These are phyloP conservation scores for Geotrichum phurueaensis DNA, from an alignment of 1,139 yeast species.

Conservation along the genomic window DNA sequence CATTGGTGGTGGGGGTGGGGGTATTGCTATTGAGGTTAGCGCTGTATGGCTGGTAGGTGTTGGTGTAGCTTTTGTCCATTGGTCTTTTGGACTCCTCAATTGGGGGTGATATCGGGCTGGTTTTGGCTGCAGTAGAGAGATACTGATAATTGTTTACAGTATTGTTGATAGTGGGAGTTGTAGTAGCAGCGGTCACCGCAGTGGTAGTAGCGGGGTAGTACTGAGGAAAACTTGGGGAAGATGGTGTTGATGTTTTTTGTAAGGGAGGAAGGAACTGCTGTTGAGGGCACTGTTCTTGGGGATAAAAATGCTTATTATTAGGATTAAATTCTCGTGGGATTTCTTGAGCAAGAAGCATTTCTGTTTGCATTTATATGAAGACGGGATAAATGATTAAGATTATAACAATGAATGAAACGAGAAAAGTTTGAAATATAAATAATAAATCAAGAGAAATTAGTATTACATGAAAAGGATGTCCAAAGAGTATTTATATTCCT, in stretches of 20 bases:
- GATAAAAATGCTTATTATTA: background rate
- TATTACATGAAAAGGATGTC: background rate
- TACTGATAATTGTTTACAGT: background rate
- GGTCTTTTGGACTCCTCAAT: background rate
- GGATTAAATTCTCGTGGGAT: constrained; percentile 6
- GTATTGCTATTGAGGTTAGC: background rate
- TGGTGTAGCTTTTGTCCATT: background rate
- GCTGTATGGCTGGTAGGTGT: background rate
- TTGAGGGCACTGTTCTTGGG: background rate
- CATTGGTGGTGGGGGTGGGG: background rate
- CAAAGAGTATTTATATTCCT: background rate
- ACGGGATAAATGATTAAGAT: background rate
- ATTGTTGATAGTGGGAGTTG: background rate
- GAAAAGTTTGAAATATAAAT: background rate
- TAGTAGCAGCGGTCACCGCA: background rate
- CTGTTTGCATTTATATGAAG: background rate
- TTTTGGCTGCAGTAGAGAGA: background rate
- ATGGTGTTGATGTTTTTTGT: constrained; percentile 5
- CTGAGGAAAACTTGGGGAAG: constrained; percentile 10
- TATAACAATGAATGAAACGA: background rate
- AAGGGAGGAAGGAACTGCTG: constrained; percentile 1
- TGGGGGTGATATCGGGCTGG: background rate
- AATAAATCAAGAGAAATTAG: background rate
- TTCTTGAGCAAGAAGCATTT: constrained; percentile 5
- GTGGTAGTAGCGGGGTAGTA: constrained; percentile 2